A percentile compares a stretch with the other conserved stretches of the same genome.
Evolutionary conservation across 2,329 filamentous ascomycete genomes (phyloP).

Genomic region (Colletotrichum shisoi): DNA sequence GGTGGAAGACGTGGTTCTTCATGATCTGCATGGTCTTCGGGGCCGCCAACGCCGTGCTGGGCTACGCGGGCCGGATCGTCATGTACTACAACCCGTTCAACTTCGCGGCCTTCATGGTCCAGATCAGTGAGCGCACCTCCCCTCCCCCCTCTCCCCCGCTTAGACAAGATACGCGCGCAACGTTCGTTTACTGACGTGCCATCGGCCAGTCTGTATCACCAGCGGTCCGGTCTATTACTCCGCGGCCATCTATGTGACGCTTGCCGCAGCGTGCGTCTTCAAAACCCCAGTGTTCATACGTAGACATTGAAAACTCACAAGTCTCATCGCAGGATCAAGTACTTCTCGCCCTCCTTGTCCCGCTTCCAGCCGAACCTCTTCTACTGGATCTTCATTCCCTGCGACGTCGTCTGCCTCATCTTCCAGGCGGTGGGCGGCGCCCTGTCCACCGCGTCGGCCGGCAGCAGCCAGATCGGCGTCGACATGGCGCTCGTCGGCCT

Average conservation of each 20-base stretch:
- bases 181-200: no score
- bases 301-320: no score
- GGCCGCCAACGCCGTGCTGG: slow-evolving; percentile 63
- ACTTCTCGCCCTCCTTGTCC: slow-evolving; percentile 24
- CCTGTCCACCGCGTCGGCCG: slow-evolving; percentile 55
- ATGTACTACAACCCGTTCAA: slow-evolving; percentile 62
- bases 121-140: slow-evolving; percentile 52
- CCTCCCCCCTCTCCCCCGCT: no score
- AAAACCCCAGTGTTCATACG: no score
- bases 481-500: slow-evolving; percentile 46
- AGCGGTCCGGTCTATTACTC: no score
- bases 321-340: not conserved
- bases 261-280: no score
- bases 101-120: slow-evolving; percentile 59
- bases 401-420: slow-evolving; percentile 67
- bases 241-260: no score
- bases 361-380: slow-evolving; percentile 44
- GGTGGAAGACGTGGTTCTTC: slow-evolving; percentile 8
- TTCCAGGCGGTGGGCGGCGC: slow-evolving; percentile 68
- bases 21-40: slow-evolving; percentile 55
- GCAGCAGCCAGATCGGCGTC: slow-evolving; percentile 36
- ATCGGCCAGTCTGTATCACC: no score
- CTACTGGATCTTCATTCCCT: slow-evolving; percentile 63
- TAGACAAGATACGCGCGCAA: no score
- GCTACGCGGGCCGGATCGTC: slow-evolving; percentile 66